Conservation (phyloP, 2,329 filamentous ascomycete genomes). For the Ascochyta clinopodiicola region DNA sequence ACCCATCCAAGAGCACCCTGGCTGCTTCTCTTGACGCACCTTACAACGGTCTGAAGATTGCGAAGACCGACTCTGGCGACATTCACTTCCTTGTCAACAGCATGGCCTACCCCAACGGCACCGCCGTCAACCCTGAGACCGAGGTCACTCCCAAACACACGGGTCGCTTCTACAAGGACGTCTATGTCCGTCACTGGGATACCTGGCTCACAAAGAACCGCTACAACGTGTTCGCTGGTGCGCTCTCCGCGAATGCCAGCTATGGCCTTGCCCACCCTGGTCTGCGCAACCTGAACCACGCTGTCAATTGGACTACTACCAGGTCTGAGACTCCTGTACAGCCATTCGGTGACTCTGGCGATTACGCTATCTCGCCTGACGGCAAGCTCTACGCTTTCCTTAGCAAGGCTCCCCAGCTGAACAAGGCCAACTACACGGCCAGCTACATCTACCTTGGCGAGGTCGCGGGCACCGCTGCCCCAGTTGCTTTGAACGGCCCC, state of each 20-base stretch:
- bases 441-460: conserved; percentile 79
- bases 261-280: conserved; percentile 40
- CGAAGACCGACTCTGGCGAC: conserved; percentile 47
- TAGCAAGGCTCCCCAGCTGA: conserved; percentile 74
- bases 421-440: conserved; percentile 78
- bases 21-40: conserved; percentile 54
- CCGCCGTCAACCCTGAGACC: conserved; percentile 70
- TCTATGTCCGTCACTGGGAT: conserved; percentile 86
- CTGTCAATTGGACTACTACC: conserved; percentile 61
- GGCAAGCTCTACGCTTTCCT: conserved; percentile 71
- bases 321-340: conserved; percentile 71
- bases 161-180: conserved; percentile 73
- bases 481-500: conserved; percentile 45
- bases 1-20: conserved; percentile 36
- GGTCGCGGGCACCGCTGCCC: conserved; percentile 62
- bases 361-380: conserved; percentile 75
- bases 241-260: conserved; percentile 52
- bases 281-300: conserved; percentile 65
- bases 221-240: conserved; percentile 76
- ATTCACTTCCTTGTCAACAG: conserved; percentile 61
- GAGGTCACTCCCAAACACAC: conserved; percentile 66
- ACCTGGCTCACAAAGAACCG: conserved; percentile 71
- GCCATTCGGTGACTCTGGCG: conserved; percentile 76
- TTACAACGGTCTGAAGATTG: conserved; percentile 58
- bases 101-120: conserved; percentile 71